Conservation (phyloP, 345 rosid species). For the Brassica rapa region DNA sequence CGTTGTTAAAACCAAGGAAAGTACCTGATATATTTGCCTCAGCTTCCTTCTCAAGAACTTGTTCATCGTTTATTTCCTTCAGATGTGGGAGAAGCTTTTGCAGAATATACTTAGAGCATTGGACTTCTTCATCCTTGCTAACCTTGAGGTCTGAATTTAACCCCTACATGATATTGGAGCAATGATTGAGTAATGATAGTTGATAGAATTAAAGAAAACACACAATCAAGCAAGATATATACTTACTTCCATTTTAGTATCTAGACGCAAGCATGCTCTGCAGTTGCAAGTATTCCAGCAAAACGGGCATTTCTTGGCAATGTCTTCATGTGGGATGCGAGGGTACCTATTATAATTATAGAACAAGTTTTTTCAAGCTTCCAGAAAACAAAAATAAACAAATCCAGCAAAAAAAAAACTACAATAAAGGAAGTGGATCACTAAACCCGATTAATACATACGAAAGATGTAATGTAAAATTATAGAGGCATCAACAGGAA, state of each 20-base stretch:
- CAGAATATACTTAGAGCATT: constrained; percentile 44
- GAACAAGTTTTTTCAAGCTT: not conserved
- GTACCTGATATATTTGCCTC: constrained; percentile 57
- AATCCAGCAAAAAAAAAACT: not conserved
- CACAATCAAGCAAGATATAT: not conserved
- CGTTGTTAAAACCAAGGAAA: not conserved
- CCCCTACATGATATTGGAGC: constrained; percentile 29
- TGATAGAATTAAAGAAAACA: not conserved
- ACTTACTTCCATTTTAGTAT: constrained; percentile 40
- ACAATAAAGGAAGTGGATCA: not conserved
- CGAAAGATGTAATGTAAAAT: not conserved
- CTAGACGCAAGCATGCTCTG: constrained; percentile 62
- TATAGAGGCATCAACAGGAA: not conserved
- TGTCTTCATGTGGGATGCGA: constrained; percentile 32
- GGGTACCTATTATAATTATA: not conserved
- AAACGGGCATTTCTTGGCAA: constrained; percentile 54
- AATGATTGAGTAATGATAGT: not conserved
- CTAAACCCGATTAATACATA: not conserved
- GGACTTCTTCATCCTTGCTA: constrained; percentile 30
- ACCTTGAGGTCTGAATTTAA: not conserved
- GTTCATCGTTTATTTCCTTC: constrained; percentile 51
- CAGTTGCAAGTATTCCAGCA: constrained; percentile 64
- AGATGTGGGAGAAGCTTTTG: constrained; percentile 50
- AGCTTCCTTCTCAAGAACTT: constrained; percentile 45
- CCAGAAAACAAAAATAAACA: no score